Conservation (phyloP, 1,284 basidiomycete genomes). For the Ganoderma meredithae region DNA sequence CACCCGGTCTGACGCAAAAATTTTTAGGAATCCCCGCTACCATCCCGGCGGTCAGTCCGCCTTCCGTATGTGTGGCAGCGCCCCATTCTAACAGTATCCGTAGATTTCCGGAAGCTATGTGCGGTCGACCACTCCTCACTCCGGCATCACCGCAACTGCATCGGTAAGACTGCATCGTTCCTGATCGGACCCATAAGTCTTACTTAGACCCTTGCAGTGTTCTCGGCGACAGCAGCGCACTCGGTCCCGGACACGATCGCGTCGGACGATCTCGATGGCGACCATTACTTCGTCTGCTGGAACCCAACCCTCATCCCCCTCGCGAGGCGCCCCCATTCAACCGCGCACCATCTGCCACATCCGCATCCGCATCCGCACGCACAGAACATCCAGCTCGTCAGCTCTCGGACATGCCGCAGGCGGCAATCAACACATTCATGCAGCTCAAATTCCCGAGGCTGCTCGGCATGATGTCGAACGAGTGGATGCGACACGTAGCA, state of each 20-base stretch:
- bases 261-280: slow-evolving; percentile 36
- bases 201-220: slow-evolving; percentile 21
- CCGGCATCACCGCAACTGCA: slow-evolving; percentile 34
- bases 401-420: slow-evolving; percentile 18
- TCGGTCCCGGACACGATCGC: slow-evolving; percentile 34
- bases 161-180: slow-evolving; percentile 18
- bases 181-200: neutral
- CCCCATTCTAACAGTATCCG: neutral
- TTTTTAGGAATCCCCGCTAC: slow-evolving; percentile 30
- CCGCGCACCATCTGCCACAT: slow-evolving; percentile 5
- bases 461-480: slow-evolving; percentile 29
- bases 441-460: slow-evolving; percentile 27
- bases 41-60: slow-evolving; percentile 29
- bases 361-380: neutral
- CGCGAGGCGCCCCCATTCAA: slow-evolving; percentile 8
- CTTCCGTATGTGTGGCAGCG: neutral
- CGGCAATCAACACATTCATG: slow-evolving; percentile 32
- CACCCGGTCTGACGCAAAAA: neutral
- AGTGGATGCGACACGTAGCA: slow-evolving; percentile 27
- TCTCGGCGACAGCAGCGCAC: slow-evolving; percentile 27
- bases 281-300: slow-evolving; percentile 34
- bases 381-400: neutral
- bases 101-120: slow-evolving; percentile 32
- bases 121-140: slow-evolving; percentile 31
- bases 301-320: slow-evolving; percentile 28